Conservation (phyloP, 805 yeast genomes). For the Vanderwaltozyma yarrowii region DNA sequence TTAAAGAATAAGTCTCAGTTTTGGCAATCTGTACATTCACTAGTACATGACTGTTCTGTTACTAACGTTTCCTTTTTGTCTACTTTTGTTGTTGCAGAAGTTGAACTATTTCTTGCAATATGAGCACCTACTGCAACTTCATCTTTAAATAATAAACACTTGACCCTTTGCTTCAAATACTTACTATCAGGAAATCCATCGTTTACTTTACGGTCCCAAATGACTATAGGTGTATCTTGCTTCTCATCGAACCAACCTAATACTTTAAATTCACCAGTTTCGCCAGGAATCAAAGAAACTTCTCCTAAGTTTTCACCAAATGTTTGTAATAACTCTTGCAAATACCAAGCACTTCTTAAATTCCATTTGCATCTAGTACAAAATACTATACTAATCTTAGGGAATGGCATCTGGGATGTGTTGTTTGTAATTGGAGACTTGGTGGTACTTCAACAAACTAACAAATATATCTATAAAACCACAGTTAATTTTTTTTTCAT, state of each 20-base stretch:
- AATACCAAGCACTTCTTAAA: slow-evolving; percentile 78
- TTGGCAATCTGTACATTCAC: slow-evolving; percentile 1
- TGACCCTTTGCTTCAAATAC: slow-evolving; percentile 60
- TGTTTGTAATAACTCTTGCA: slow-evolving; percentile 77
- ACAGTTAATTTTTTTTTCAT: too few species aligned
- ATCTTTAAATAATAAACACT: slow-evolving; percentile 27
- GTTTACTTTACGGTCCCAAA: slow-evolving; percentile 53
- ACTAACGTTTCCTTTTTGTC: not conserved
- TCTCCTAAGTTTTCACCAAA: slow-evolving; percentile 51
- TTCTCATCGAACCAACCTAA: slow-evolving; percentile 17
- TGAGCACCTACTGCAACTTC: slow-evolving; percentile 15
- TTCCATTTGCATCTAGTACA: slow-evolving; percentile 87
- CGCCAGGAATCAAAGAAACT: slow-evolving; percentile 39
- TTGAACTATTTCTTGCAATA: slow-evolving; percentile 6
- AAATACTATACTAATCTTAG: slow-evolving; percentile 58
- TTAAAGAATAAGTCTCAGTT: too few species aligned
- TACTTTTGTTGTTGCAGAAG: too few species aligned
- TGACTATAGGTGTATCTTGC: slow-evolving; percentile 26
- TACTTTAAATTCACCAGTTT: slow-evolving; percentile 52
- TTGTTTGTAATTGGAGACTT: too few species aligned
- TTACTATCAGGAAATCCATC: slow-evolving; percentile 88
- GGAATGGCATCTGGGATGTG: slow-evolving; percentile 30
- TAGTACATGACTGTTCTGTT: not conserved
- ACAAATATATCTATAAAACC: too few species aligned
- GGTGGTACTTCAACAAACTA: too few species aligned